Evolutionary conservation across 441 rosid genomes (phyloP).

Genomic region (Jatropha multifida): DNA sequence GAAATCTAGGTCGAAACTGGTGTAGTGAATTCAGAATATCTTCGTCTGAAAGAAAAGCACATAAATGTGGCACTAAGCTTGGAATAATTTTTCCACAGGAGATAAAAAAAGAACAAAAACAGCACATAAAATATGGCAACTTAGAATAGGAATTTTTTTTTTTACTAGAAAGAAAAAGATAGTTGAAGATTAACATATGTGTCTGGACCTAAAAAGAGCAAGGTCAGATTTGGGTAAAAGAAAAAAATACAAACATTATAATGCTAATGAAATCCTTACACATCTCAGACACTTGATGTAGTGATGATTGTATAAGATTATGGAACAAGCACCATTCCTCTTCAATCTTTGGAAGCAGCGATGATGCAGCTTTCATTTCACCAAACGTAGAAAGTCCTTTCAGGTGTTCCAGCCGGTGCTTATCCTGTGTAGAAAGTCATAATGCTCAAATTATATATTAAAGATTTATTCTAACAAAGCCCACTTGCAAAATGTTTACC

Average conservation of each 20-base stretch:
- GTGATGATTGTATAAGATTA: slow-evolving; percentile 69
- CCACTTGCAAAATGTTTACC: slow-evolving; percentile 36
- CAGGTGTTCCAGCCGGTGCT: slow-evolving; percentile 70
- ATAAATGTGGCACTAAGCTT: slow-evolving; percentile 16
- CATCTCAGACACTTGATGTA: slow-evolving; percentile 68
- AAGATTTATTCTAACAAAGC: slow-evolving; percentile 12
- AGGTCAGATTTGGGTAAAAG: background rate
- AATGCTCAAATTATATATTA: slow-evolving; percentile 25
- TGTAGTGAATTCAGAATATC: slow-evolving; percentile 66
- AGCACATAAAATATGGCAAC: no score
- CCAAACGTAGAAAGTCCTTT: slow-evolving; percentile 42
- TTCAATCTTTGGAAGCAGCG: slow-evolving; percentile 56
- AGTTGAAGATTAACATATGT: background rate
- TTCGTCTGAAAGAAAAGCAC: slow-evolving; percentile 60
- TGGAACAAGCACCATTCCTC: slow-evolving; percentile 92
- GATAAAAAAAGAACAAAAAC: no score
- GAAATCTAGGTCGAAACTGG: slow-evolving; percentile 41
- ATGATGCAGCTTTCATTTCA: slow-evolving; percentile 38
- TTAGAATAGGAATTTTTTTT: no score
- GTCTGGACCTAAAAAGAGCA: background rate
- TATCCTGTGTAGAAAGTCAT: slow-evolving; percentile 54
- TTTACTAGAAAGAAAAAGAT: background rate
- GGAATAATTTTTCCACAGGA: background rate
- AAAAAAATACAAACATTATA: slow-evolving; percentile 23
- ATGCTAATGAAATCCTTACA: slow-evolving; percentile 45